Conservation (phyloP, 345 rosid genomes). For the Trapa incisa region DNA sequence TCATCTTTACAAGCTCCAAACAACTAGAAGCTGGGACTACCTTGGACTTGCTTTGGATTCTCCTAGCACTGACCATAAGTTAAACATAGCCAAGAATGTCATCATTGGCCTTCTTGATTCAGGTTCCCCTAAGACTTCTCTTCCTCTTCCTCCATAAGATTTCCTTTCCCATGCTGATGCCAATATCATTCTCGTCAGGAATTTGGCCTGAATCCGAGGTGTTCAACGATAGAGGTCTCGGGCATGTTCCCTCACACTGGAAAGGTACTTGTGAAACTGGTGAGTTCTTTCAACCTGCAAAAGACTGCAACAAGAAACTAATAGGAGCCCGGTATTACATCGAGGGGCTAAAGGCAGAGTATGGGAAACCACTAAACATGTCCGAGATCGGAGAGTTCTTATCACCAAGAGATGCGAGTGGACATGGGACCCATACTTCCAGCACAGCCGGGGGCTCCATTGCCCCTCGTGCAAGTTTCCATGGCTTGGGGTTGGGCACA, state of each 20-base stretch:
- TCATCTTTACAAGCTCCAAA: constrained; percentile 35
- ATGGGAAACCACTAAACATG: constrained; percentile 7
- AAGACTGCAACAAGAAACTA: constrained; percentile 32
- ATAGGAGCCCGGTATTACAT: constrained; percentile 29
- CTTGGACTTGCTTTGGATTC: constrained; percentile 32
- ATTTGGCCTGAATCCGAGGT: constrained; percentile 29
- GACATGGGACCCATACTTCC: constrained; percentile 48
- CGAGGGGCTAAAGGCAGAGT: constrained; percentile 22
- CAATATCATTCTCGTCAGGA: constrained; percentile 9
- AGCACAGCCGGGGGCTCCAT: constrained; percentile 36
- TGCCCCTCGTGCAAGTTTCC: constrained; percentile 25
- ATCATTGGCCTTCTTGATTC: constrained; percentile 28
- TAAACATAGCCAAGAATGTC: constrained; percentile 31
- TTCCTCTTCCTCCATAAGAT: background rate
- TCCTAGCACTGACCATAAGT: constrained; percentile 22
- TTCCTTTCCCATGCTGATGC: background rate
- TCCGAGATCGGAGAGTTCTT: constrained; percentile 7
- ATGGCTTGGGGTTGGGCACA: constrained; percentile 23
- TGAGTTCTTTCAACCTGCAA: constrained; percentile 18
- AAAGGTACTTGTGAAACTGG: constrained; percentile 30
- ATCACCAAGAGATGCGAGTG: constrained; percentile 22
- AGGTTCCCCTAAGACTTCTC: background rate
- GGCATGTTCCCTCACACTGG: constrained; percentile 22
- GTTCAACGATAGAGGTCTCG: constrained; percentile 18
- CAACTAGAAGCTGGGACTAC: constrained; percentile 50